Base-by-base conservation (phyloP, 306 rosid genomes). In the Begonia peltatifolia region DNA sequence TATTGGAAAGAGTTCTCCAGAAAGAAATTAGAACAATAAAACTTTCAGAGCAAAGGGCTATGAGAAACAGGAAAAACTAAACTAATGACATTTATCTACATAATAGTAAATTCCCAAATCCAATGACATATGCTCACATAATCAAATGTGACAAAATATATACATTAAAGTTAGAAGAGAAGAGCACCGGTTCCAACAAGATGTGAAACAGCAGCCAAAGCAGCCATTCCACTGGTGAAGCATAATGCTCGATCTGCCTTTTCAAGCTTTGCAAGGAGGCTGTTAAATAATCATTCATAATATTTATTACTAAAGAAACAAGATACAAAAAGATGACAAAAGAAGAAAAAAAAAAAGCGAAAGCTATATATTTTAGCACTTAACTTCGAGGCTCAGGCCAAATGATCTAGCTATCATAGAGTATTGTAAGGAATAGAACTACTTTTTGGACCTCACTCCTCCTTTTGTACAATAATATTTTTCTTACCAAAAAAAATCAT, bases 211-310 rank as follows among this genome's bases (percentile, higher is more conserved):
- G 97, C 70, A 54, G 74, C 56, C 76, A 90, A 69, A 72, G 95
- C 97, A 65, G 97, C 90, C 97, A 89, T 90, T 68, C 97, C 95
- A 63, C 95, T 90, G 64, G 92, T 78, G 79, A 83, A 90, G 81
- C 97, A 82, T 59, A 90, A 61, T 68, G 97, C 95, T 66, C 82
- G 74, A 68, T 90, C 92, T 13, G 95, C 97, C 66, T 83, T 85
- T 65, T 90, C 95, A 66, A 85, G 95, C 63, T 74, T 72, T 25
- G 97, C 95, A 52, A 80, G 75, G 42, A 82, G 76, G 60, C 95
- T 90, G 71, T 17, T 48, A 67, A 68, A 57, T 70, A 59, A 77
- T 41, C 38, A 30, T 30, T 30, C 38, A 30, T 30, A 30, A 30
- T 30, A 30, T 7, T 30, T 30, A 30, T 30, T 30, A 30, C 38